Conservation (phyloP, 2,329 filamentous ascomycete species). For the Trichophyton benhamiae region DNA sequence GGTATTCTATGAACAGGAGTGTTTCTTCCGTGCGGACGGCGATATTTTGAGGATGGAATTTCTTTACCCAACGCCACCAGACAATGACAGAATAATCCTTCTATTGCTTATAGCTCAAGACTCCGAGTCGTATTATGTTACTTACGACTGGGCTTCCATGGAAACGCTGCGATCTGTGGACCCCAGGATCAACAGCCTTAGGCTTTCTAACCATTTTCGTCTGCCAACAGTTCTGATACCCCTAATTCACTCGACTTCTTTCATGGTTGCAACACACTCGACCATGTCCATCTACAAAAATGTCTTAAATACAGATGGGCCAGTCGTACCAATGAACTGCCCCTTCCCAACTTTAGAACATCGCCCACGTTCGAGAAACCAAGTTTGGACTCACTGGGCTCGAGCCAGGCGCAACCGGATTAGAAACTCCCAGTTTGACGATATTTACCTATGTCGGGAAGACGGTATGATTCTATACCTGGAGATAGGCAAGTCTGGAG, state of each 20-base stretch:
- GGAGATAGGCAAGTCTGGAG: constrained; percentile 47
- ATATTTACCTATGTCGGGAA: constrained; percentile 76
- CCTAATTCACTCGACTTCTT: constrained; percentile 56
- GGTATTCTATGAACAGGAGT: constrained; percentile 25
- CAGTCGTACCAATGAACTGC: constrained; percentile 19
- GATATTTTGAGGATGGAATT: constrained; percentile 82
- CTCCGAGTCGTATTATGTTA: constrained; percentile 35
- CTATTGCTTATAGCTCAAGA: constrained; percentile 46
- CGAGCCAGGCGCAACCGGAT: constrained; percentile 56
- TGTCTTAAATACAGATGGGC: constrained; percentile 21
- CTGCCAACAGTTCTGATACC: constrained; percentile 62
- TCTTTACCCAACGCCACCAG: constrained; percentile 55
- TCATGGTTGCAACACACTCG: constrained; percentile 53
- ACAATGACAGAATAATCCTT: constrained; percentile 62
- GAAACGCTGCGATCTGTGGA: constrained; percentile 18
- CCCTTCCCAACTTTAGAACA: constrained; percentile 20
- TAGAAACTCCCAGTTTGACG: constrained; percentile 55
- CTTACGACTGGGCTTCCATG: constrained; percentile 44
- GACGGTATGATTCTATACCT: constrained; percentile 69
- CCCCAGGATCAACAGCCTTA: constrained; percentile 22
- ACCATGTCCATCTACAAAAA: constrained; percentile 41
- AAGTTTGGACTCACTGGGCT: constrained; percentile 76
- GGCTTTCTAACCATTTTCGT: constrained; percentile 29
- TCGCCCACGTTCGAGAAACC: constrained; percentile 24
- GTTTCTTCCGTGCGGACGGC: constrained; percentile 48